Base-by-base conservation (phyloP, 352 stramenopile species). In the Phytophthora citricola region DNA sequence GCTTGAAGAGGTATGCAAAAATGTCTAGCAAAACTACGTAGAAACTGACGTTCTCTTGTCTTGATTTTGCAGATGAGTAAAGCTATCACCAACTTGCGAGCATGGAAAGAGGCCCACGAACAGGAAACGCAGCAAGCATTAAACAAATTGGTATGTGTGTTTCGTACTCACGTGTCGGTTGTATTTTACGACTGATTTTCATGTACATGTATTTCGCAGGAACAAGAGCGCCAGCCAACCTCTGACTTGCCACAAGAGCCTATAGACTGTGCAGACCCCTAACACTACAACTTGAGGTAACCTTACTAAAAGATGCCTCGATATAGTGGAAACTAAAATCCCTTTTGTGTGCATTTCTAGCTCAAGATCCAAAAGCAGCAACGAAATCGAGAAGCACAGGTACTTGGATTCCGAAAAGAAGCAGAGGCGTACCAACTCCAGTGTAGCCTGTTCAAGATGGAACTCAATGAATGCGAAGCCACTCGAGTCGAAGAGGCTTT, bases 31-130 rank as follows among this genome's bases (percentile, higher is more conserved):
- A 52, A 7, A 44, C 17, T 15, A 38, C 31, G 3, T 3, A 4
- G 3, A 36, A 1, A 9, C 29, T 34, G 7, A 34, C 9, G 10
- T 14, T 14, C 9, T 36, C 11, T 36, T 14, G 31, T 36, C 31
- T 36, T 36, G 11, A 12, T 46, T 54, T 26, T 2, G 12, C 14
- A 87, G 81, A 87, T 90, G 74, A 76, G 41, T 34, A 70, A 69
- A 56, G 64, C 69, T 26, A 87, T 90, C 29, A 58, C 75, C 8
- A 54, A 74, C 7, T 50, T 90, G 8, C 52, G 58, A 34, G 32
- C 49, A 6, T 90, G 81, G 81, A 85, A 76, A 63, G 38, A 75
- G 5, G 5, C 41, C 1, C 76, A 82, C 11, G 29, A 76, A n/a
- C 43, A 69, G 3, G 39, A 58, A 34, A 80, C 61, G 1, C 64